Evolutionary conservation across 2,329 filamentous ascomycete genomes (phyloP), one percentile per base, ranked within the genome.

Genomic region (Aureobasidium sp.): DNA sequence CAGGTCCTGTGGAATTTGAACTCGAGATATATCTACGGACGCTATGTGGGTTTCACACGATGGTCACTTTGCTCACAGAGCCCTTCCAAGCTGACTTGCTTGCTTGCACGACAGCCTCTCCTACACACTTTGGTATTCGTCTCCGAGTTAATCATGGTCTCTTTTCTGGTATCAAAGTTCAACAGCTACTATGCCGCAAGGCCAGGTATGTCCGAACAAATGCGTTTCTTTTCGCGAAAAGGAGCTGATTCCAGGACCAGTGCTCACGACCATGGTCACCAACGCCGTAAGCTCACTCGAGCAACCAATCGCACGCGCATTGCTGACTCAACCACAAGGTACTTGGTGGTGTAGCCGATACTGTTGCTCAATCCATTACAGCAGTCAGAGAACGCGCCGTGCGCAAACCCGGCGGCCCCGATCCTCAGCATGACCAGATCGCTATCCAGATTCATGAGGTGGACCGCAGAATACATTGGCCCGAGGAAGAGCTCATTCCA

Each of bases 241-340:
- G 16, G 34, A 19, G 54, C 53, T 44, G 17, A 44, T 38, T 4
- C 5, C 10, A 4, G 22, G 4, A 5, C 11, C 66, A 87, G 88
- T 98, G 37, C 81, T 98, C 64, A 98, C 93, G 58, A 98, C 95
- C 71, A 98, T 98, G 91, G 88, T 96, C 66, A 95, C 91, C 68
- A 98, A 98, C 74, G 88, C 93, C 61, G 85, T 86, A 81, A 34
- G 40, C 37, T 29, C 38, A 34, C 38, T 19, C 22, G 35, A 35
- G 34, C 6, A 8, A 40, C 12, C n/a, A 30, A 16, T 14, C 41
- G 12, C 1, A 45, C 12, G 35, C 35, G 45, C 47, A 49, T n/a
- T 57, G 57, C 41, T 49, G 54, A 54, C 40, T 6, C 21, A 19
- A 25, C 22, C 7, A 21, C 8, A 59, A 83, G 79, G 73, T 97